A percentile compares a stretch with the other conserved stretches of the same genome.
phyloP scores from a whole-genome alignment of 352 stramenopile species.

The Peronospora destructor region DNA sequence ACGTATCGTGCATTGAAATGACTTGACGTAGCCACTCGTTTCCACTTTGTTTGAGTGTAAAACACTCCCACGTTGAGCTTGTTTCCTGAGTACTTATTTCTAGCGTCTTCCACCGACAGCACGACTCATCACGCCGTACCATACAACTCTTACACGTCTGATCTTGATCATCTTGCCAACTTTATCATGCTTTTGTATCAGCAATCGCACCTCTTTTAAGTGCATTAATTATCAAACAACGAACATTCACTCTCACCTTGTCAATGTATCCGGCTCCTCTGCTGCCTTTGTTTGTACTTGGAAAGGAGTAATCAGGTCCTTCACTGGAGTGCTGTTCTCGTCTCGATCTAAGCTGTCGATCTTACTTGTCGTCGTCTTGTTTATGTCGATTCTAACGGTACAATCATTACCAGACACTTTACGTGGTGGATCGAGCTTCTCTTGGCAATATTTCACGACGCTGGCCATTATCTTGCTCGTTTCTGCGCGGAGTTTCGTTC shows the following conservation, averaged over 20 bases:
- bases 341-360: not conserved
- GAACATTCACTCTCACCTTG: constrained; percentile 2
- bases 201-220: not conserved
- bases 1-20: not conserved
- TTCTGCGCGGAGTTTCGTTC: constrained; percentile 10
- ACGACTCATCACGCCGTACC: not conserved
- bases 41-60: constrained; percentile 8
- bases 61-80: not conserved
- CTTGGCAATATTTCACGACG: constrained; percentile 7
- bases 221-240: not conserved
- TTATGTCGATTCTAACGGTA: not conserved
- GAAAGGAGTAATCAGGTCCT: not conserved
- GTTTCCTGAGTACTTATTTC: not conserved
- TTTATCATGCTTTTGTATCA: not conserved
- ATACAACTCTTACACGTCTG: not conserved
- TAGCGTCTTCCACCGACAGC: constrained; percentile 3
- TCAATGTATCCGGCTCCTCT: not conserved
- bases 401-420: not conserved
- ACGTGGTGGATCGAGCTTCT: constrained; percentile 3
- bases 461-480: constrained; percentile 10
- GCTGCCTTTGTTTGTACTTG: not conserved
- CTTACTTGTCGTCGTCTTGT: not conserved
- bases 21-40: constrained; percentile 6
- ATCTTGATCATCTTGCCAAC: constrained; percentile 1
- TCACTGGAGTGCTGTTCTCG: not conserved